Evolutionary conservation across 768 basidiomycete species (phyloP).

Genomic region (Trametes sanguinea): DNA sequence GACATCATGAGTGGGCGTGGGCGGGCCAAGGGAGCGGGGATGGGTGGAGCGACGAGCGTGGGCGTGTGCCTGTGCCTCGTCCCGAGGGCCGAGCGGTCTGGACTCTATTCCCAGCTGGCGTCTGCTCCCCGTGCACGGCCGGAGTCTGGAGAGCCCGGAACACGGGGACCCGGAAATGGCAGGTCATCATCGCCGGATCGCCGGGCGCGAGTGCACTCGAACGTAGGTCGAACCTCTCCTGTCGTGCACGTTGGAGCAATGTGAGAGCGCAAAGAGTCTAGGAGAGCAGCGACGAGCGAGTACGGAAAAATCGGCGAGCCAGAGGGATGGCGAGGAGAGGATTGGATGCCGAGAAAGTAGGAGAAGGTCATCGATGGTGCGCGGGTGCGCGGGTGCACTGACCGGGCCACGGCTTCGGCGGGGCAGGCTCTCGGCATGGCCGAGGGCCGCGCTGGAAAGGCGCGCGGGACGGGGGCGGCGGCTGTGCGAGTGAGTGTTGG

Average conservation of each 20-base stretch:
- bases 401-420: slow-evolving; percentile 2
- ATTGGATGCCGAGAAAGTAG: background rate
- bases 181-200: too few relatives aligned
- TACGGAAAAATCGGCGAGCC: background rate
- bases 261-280: background rate
- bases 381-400: background rate
- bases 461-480: background rate
- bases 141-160: background rate
- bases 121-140: background rate
- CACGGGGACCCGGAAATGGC: too few relatives aligned
- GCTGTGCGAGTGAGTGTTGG: background rate
- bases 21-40: background rate
- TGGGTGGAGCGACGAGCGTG: background rate
- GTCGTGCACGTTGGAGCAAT: background rate
- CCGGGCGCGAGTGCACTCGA: too few relatives aligned
- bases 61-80: slow-evolving; percentile 12
- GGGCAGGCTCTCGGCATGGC: background rate
- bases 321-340: background rate
- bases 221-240: background rate
- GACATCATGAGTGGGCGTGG: background rate
- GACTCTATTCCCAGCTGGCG: background rate
- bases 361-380: slow-evolving; percentile 2
- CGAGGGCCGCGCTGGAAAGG: background rate
- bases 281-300: background rate
- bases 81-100: slow-evolving; percentile 4